A percentile compares a stretch with the other conserved stretches of the same genome.
phyloP scores from a whole-genome alignment of 2,329 filamentous ascomycete species.

The Scedosporium aurantiacum region DNA sequence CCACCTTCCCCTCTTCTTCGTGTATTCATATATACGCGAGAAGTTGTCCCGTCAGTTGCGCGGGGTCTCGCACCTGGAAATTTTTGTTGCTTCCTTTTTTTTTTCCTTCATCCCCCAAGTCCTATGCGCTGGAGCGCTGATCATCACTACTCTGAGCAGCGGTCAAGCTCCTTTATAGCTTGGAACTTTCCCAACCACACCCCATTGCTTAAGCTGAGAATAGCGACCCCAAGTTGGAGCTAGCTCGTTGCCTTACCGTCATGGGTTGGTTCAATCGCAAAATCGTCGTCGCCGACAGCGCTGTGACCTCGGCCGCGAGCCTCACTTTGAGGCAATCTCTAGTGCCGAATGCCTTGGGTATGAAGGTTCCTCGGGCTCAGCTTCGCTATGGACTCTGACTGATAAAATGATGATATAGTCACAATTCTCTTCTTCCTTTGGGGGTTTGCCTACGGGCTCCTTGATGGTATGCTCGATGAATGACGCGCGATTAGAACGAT shows the following conservation, averaged over 20 bases:
- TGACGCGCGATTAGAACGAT: background rate
- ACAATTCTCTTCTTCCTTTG: slow-evolving; percentile 35
- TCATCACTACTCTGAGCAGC: background rate
- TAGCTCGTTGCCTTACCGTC: background rate
- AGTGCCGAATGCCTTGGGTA: slow-evolving; percentile 7
- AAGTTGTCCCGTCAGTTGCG: background rate
- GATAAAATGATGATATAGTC: slow-evolving; percentile 13
- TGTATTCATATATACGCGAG: background rate
- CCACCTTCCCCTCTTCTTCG: background rate
- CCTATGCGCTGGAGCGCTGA: background rate
- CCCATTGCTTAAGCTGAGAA: no score
- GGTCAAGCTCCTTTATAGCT: no score
- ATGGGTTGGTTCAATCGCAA: slow-evolving; percentile 7
- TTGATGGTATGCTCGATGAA: slow-evolving; percentile 17
- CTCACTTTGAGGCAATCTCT: slow-evolving; percentile 8
- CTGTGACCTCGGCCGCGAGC: slow-evolving; percentile 1
- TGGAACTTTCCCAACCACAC: no score
- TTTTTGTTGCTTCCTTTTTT: background rate
- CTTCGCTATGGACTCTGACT: background rate
- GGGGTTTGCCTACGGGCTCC: slow-evolving; percentile 34
- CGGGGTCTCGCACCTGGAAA: background rate
- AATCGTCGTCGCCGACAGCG: slow-evolving; percentile 5
- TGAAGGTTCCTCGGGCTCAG: background rate
- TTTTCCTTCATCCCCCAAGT: background rate
- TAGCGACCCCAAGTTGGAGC: background rate